A percentile compares a stretch with the other conserved stretches of the same genome.
These are phyloP conservation scores for Zea luxurians DNA, from an alignment of 176 grass and related monocot species.

Conservation along the genomic window DNA sequence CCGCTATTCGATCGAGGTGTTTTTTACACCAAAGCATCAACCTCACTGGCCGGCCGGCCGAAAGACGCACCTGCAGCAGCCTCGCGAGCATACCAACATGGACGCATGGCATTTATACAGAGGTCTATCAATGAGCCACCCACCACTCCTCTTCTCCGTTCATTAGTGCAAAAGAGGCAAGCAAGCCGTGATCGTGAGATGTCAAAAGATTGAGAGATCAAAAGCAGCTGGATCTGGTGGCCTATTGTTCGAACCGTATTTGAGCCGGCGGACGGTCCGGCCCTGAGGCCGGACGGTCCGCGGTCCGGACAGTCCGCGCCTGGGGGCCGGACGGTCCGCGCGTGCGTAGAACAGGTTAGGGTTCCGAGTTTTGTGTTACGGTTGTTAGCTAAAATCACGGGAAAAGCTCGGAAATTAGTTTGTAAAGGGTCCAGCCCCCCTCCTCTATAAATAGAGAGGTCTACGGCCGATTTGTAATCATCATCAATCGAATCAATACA, in stretches of 20 bases:
- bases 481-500: no score
- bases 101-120: not conserved
- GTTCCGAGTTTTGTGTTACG: no score
- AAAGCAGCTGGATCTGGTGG: constrained; percentile 22
- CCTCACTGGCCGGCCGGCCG: not conserved
- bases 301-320: no score
- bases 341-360: no score
- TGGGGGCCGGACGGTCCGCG: no score
- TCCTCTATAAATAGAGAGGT: no score
- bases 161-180: constrained; percentile 3
- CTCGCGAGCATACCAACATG: not conserved
- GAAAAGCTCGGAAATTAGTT: no score
- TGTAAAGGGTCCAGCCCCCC: no score
- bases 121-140: not conserved
- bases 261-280: no score
- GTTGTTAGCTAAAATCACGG: no score
- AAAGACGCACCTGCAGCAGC: not conserved
- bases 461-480: no score
- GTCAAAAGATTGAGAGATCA: not conserved
- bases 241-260: constrained; percentile 26
- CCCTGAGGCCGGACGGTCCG: no score
- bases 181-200: not conserved
- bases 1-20: not conserved
- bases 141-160: not conserved
- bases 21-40: constrained; percentile 14